phyloP scores from a whole-genome alignment of 306 rosid genomes.

The Vachellia collinsii region DNA sequence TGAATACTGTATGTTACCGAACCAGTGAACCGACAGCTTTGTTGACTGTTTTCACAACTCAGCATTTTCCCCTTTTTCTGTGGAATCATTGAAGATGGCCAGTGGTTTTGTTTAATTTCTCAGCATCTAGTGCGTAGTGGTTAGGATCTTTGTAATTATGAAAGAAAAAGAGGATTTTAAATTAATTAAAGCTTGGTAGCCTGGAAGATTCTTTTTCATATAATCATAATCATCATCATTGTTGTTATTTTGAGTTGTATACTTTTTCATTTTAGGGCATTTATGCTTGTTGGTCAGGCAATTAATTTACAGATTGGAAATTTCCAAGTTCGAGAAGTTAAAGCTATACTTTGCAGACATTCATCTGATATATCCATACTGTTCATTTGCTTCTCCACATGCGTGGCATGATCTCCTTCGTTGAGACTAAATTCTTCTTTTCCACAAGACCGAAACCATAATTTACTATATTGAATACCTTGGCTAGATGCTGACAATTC shows the following conservation, averaged over 20 bases:
- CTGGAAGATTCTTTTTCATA: background rate
- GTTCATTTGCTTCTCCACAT: slow-evolving; percentile 3
- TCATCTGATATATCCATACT: background rate
- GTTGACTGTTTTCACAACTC: slow-evolving; percentile 18
- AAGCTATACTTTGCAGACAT: background rate
- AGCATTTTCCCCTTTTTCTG: background rate
- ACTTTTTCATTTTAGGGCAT: slow-evolving; percentile 2
- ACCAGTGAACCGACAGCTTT: background rate
- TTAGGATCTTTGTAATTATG: slow-evolving; percentile 6
- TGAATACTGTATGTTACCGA: background rate
- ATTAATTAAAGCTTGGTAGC: slow-evolving; percentile 20
- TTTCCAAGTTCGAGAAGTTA: background rate
- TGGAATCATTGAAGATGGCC: slow-evolving; percentile 5
- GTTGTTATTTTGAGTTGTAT: background rate
- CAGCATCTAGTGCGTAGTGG: background rate
- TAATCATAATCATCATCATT: too few species aligned
- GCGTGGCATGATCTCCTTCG: background rate
- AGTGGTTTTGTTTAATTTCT: slow-evolving; percentile 12
- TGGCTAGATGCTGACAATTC: slow-evolving; percentile 2
- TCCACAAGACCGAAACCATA: background rate
- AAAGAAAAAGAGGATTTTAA: background rate
- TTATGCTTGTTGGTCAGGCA: slow-evolving; percentile 8
- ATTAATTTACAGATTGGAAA: slow-evolving; percentile 3
- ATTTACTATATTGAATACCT: background rate
- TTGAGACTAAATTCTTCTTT: slow-evolving; percentile 1